Conservation (phyloP, 2,329 filamentous ascomycete genomes). For the Chalaropsis thielavioides region DNA sequence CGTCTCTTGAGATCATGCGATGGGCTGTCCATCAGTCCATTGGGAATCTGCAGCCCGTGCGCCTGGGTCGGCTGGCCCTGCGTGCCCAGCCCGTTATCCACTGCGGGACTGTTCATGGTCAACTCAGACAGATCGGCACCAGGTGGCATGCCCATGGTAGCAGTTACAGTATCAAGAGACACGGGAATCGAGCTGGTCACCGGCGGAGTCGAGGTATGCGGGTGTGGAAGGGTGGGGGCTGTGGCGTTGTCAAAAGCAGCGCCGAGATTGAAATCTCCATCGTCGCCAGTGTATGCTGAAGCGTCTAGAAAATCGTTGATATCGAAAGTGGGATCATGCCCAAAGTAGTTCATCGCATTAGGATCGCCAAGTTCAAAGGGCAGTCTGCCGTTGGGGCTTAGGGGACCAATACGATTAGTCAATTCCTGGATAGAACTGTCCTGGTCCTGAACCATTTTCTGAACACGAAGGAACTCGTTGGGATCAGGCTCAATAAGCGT, state of each 20-base stretch:
- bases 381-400: constrained; percentile 67
- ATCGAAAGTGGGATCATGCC: constrained; percentile 26
- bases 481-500: constrained; percentile 53
- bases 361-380: constrained; percentile 45
- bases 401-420: constrained; percentile 57
- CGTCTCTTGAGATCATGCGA: constrained; percentile 15
- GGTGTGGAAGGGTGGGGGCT: neutral
- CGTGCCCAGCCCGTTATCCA: constrained; percentile 3
- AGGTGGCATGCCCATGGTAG: constrained; percentile 9
- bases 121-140: constrained; percentile 15
- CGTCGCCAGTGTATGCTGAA: constrained; percentile 29
- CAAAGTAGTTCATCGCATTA: constrained; percentile 23
- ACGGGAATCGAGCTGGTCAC: neutral
- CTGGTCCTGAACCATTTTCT: constrained; percentile 66
- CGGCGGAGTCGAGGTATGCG: neutral
- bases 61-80: constrained; percentile 4
- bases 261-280: constrained; percentile 27
- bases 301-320: constrained; percentile 29
- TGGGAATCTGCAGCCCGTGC: constrained; percentile 3
- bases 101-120: constrained; percentile 14
- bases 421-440: constrained; percentile 62
- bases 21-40: constrained; percentile 5
- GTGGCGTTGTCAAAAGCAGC: constrained; percentile 10
- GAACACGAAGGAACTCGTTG: constrained; percentile 62
- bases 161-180: neutral